A percentile compares a stretch with the other conserved stretches of the same genome.
Evolutionary conservation across 306 rosid species (phyloP).

Genomic region (Sophora flavescens): DNA sequence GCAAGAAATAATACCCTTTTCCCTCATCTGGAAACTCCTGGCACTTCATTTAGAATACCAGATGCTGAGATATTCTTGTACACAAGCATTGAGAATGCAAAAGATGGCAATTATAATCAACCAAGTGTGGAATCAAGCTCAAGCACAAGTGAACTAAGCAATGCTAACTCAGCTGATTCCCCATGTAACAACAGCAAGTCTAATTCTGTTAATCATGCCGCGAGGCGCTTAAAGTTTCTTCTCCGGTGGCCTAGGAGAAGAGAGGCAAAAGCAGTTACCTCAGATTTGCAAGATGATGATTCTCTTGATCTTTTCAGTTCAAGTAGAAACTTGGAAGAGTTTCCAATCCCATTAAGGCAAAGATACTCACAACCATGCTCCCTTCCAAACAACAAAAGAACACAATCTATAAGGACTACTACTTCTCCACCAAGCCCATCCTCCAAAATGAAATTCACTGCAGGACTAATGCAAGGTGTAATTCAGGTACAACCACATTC

Average conservation of each 20-base stretch:
- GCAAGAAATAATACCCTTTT: slow-evolving; percentile 51
- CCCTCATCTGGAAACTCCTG: slow-evolving; percentile 70
- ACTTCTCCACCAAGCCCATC: slow-evolving; percentile 68
- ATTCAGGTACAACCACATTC: slow-evolving; percentile 76
- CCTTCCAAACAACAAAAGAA: slow-evolving; percentile 65
- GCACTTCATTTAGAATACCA: slow-evolving; percentile 87
- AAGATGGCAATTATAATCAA: slow-evolving; percentile 58
- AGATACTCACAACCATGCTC: slow-evolving; percentile 60
- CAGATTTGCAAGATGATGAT: slow-evolving; percentile 55
- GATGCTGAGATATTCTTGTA: slow-evolving; percentile 91
- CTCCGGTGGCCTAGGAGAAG: slow-evolving; percentile 71
- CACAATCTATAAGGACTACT: slow-evolving; percentile 47
- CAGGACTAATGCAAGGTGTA: slow-evolving; percentile 85
- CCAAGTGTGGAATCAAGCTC: slow-evolving; percentile 53
- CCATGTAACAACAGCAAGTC: slow-evolving; percentile 55
- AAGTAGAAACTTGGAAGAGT: slow-evolving; percentile 51
- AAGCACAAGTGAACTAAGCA: slow-evolving; percentile 55
- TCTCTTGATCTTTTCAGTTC: slow-evolving; percentile 52
- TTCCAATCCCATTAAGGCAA: slow-evolving; percentile 71
- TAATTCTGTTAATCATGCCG: slow-evolving; percentile 53
- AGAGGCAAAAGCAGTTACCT: slow-evolving; percentile 50
- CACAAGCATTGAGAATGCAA: slow-evolving; percentile 72
- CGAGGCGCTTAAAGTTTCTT: slow-evolving; percentile 67
- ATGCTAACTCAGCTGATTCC: slow-evolving; percentile 52
- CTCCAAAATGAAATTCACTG: slow-evolving; percentile 66